These are phyloP conservation scores for Arthrobotrys sphaeroides DNA, from an alignment of 2,329 filamentous ascomycete species.

Conservation along the genomic window DNA sequence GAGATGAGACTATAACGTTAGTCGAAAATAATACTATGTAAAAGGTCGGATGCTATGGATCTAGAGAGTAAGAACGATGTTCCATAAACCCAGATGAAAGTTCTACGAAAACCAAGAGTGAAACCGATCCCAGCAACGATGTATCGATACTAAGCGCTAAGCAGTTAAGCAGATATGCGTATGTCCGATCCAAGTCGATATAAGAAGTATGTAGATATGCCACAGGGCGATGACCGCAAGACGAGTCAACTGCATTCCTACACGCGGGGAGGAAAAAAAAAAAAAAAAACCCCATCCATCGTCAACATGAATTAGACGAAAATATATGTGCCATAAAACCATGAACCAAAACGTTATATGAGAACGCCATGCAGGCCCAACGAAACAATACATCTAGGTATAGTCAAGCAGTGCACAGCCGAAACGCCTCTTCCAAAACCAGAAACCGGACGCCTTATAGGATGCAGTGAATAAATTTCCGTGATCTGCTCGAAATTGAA, in stretches of 20 bases:
- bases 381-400: not conserved
- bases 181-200: not conserved
- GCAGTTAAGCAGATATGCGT: not conserved
- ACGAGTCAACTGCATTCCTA: not conserved
- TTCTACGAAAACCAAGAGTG: too few relatives aligned
- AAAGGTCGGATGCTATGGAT: too few relatives aligned
- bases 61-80: too few relatives aligned
- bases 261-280: not conserved
- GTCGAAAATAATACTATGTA: too few relatives aligned
- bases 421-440: conserved; percentile 11
- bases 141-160: too few relatives aligned
- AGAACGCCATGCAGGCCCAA: conserved; percentile 2
- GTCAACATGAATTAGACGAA: not conserved
- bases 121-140: too few relatives aligned
- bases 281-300: not conserved
- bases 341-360: not conserved
- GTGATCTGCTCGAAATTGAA: not conserved
- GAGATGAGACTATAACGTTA: too few relatives aligned
- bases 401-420: not conserved
- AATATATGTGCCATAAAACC: not conserved
- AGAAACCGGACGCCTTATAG: conserved; percentile 17
- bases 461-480: conserved; percentile 11
- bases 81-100: too few relatives aligned
- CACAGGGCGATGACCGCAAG: not conserved
- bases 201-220: not conserved